Percentiles rank a stretch among this genome's conserved stretches.
Conservation (phyloP, 2,329 filamentous ascomycete genomes). For the Cladophialophora exuberans region DNA sequence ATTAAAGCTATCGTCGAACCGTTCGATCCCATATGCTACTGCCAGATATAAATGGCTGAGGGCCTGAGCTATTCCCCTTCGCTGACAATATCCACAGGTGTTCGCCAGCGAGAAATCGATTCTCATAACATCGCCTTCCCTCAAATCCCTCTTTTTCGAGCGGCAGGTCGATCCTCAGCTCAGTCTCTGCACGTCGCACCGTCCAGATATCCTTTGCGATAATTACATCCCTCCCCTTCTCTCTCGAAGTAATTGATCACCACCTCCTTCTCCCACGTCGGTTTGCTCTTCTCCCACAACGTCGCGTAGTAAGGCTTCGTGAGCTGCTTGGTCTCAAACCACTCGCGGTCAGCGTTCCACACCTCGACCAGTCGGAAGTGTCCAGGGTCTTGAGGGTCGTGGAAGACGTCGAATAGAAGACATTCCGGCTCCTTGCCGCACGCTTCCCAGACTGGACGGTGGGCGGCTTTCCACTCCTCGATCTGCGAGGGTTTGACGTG, state of each 20-base stretch:
- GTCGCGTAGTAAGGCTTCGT: constrained; percentile 20
- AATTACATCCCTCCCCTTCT: constrained; percentile 8
- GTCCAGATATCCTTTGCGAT: constrained; percentile 3
- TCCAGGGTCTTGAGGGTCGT: constrained; percentile 3
- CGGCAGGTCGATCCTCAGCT: too few species aligned
- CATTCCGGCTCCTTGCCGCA: constrained; percentile 20
- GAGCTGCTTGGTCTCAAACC: constrained; percentile 19
- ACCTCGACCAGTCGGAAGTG: constrained; percentile 20
- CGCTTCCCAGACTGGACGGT: constrained; percentile 17
- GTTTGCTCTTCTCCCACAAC: constrained; percentile 16
- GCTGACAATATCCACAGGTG: too few species aligned
- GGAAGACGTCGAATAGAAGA: constrained; percentile 21
- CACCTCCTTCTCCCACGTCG: constrained; percentile 16
- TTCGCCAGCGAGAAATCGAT: too few species aligned
- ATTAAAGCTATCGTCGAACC: too few species aligned
- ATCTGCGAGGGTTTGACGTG: constrained; percentile 3
- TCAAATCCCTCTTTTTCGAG: too few species aligned
- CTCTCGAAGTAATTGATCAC: constrained; percentile 15
- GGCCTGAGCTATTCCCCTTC: too few species aligned
- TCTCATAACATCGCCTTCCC: too few species aligned
- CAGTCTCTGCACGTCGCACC: not conserved
- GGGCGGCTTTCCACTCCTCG: constrained; percentile 15
- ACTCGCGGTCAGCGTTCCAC: constrained; percentile 10
- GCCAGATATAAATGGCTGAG: too few species aligned
- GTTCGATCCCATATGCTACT: too few species aligned